Evolutionary conservation across 192 early-diverging fungal genomes (phyloP).

Genomic region (Chytriomyces confervae): DNA sequence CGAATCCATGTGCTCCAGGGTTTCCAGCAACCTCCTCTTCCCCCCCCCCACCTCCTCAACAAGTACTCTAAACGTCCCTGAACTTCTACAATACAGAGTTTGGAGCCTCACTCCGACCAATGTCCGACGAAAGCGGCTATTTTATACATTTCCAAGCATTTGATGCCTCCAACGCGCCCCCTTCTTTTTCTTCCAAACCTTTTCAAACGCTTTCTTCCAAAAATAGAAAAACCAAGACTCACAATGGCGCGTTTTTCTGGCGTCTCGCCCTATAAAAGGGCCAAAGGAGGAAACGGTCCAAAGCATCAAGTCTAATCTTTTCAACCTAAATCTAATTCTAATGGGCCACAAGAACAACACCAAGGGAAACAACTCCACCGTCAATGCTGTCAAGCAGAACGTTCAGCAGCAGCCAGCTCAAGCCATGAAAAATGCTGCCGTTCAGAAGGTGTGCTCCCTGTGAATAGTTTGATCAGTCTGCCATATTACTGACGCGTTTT

Average conservation of each 20-base stretch:
- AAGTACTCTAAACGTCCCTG: too few relatives aligned
- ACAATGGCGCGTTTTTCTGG: too few relatives aligned
- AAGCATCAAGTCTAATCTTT: too few relatives aligned
- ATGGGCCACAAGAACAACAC: conserved; percentile 23
- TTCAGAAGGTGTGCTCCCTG: conserved; percentile 13
- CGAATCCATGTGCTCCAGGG: background rate
- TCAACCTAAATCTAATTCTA: background rate
- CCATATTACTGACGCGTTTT: background rate
- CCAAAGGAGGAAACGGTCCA: too few relatives aligned
- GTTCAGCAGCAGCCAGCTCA: conserved; percentile 24
- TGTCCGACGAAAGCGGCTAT: background rate
- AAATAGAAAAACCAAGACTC: too few relatives aligned
- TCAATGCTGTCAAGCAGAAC: conserved; percentile 33
- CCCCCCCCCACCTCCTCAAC: too few relatives aligned
- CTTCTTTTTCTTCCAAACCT: too few relatives aligned
- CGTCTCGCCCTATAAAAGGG: too few relatives aligned
- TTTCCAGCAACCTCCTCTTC: too few relatives aligned
- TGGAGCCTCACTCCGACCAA: too few relatives aligned
- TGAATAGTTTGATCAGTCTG: background rate
- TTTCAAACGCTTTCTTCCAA: too few relatives aligned
- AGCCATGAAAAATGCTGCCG: conserved; percentile 13
- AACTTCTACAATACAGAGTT: background rate
- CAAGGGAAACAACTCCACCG: conserved; percentile 26
- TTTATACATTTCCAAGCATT: background rate
- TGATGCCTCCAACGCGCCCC: background rate